Evolutionary conservation across 1,284 basidiomycete genomes (phyloP), one percentile per base, ranked within the genome.

Genomic region (Austroboletus novae-zelandiae): DNA sequence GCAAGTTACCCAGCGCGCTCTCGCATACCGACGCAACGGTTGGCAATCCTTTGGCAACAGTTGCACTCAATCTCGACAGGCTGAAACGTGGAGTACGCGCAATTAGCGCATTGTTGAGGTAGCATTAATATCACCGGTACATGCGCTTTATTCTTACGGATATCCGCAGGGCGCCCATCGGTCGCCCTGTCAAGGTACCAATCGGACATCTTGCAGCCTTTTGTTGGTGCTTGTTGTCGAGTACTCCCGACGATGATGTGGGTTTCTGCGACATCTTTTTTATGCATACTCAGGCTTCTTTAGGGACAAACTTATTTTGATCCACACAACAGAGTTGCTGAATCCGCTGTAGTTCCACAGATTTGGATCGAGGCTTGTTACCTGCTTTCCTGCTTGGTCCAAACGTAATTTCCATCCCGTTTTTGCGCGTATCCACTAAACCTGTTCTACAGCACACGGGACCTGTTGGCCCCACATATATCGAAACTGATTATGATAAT

Each of bases 141-240:
- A 32, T 35, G 42, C 17, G 18, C 5, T 27, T n/a, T 30, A 47
- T 29, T 43, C 57, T 58, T 45, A 49, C 43, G 20, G 31, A 15
- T 20, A 31, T 7, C 27, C 10, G 17, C 45, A 90, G 88, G 43
- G 74, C 80, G 13, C 70, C 78, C 1, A 80, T 78, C 3, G 70
- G 75, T 39, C 80, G 91, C 15, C 81, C 89, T 9, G 85, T 95
- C 1, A 77, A 81, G 40, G 64, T 95, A 3, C 90, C 93, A 0
- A 62, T 91, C 13, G 90, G 89, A 7, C 59, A 72, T 34, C 57
- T 89, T 15, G 69, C 77, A n/a, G 70, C 73, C 41, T 74, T 88
- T 47, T 74, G 73, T 36, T 61, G 71, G 25, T 73, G 76, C 15
- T 67, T 89, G 30, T 61, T 94, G 30, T 74, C 77, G 34, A 79